Evolutionary conservation across 2,329 filamentous ascomycete species (phyloP).

Genomic region (Monosporascus sp.): DNA sequence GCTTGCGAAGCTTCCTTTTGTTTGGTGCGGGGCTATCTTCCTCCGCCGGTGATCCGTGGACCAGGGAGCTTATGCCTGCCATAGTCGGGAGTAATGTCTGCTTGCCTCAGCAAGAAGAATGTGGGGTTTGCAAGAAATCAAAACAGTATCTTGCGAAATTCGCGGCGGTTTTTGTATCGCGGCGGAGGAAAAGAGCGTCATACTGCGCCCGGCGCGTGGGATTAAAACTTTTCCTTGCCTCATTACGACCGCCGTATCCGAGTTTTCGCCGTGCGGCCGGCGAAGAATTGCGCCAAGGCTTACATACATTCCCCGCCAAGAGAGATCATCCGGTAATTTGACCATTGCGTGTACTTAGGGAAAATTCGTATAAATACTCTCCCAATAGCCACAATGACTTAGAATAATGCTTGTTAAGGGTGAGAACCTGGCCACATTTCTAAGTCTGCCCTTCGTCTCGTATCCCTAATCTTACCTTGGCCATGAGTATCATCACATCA

Average conservation of each 20-base stretch:
- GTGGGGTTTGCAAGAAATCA: not conserved
- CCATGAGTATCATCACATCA: not conserved
- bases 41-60: not conserved
- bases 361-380: no score
- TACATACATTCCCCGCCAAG: not conserved
- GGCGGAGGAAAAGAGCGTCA: not conserved
- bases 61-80: not conserved
- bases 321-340: not conserved
- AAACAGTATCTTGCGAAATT: not conserved
- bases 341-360: no score
- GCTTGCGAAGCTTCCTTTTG: constrained; percentile 41
- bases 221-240: not conserved
- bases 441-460: not conserved
- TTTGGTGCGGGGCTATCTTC: constrained; percentile 13
- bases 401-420: not conserved
- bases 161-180: not conserved
- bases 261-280: not conserved
- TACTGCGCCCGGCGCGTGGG: not conserved
- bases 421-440: not conserved
- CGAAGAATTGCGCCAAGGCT: not conserved
- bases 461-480: not conserved
- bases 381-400: no score
- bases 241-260: not conserved
- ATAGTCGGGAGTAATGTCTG: not conserved
- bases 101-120: not conserved